phyloP scores from a whole-genome alignment of 352 stramenopile species.

The Phytophthora pseudosyringae region DNA sequence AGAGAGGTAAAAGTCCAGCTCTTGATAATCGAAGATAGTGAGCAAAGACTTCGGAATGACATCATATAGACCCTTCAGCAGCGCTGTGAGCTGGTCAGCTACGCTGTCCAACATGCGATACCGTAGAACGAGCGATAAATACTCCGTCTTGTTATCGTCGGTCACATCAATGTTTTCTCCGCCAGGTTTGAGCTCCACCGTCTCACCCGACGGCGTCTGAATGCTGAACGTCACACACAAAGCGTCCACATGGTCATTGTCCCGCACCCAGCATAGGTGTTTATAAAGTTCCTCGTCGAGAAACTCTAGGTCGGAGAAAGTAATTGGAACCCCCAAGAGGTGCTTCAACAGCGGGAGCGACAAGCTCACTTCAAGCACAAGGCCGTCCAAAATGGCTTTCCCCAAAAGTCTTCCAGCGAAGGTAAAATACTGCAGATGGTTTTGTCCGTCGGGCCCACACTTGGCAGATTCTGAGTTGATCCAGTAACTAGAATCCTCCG shows the following conservation, averaged over 20 bases:
- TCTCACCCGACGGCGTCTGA: slow-evolving; percentile 57
- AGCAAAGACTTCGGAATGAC: slow-evolving; percentile 92
- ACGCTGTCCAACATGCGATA: slow-evolving; percentile 95
- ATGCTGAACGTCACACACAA: slow-evolving; percentile 84
- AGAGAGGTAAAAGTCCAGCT: slow-evolving; percentile 96
- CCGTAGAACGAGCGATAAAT: slow-evolving; percentile 93
- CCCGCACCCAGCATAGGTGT: slow-evolving; percentile 75
- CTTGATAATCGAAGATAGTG: slow-evolving; percentile 93
- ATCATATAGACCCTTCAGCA: slow-evolving; percentile 93
- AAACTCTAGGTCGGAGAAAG: slow-evolving; percentile 87
- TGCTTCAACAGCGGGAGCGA: slow-evolving; percentile 89
- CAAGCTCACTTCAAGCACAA: slow-evolving; percentile 97
- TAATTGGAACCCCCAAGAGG: slow-evolving; percentile 83
- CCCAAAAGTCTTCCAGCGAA: slow-evolving; percentile 96
- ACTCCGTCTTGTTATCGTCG: slow-evolving; percentile 95
- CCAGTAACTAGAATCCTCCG: slow-evolving; percentile 85
- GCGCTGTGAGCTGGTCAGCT: slow-evolving; percentile 85
- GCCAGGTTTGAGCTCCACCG: slow-evolving; percentile 92
- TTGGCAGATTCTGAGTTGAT: slow-evolving; percentile 72
- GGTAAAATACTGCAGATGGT: slow-evolving; percentile 95
- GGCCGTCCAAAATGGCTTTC: slow-evolving; percentile 97
- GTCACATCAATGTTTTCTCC: slow-evolving; percentile 94
- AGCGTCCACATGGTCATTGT: slow-evolving; percentile 72
- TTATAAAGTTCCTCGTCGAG: slow-evolving; percentile 83
- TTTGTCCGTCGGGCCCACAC: slow-evolving; percentile 38